A percentile compares a stretch with the other conserved stretches of the same genome.
phyloP scores from a whole-genome alignment of 108 stramenopile species.

The Ochromonas danica region DNA sequence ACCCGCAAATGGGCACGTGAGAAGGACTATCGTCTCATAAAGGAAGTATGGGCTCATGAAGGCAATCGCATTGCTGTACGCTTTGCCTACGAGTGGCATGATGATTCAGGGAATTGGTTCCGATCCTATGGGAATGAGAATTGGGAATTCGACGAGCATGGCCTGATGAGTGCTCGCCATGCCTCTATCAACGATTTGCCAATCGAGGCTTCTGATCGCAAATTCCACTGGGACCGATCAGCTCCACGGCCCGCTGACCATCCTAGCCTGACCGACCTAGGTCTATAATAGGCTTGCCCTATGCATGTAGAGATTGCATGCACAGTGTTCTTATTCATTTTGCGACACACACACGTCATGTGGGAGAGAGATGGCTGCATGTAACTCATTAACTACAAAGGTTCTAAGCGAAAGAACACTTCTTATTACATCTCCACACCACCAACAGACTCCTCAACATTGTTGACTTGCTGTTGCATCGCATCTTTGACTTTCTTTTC shows the following conservation, averaged over 20 bases:
- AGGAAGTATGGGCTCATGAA: slow-evolving; percentile 61
- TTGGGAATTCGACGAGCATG: slow-evolving; percentile 67
- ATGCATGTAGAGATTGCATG: no score
- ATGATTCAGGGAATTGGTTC: slow-evolving; percentile 57
- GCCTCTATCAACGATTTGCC: slow-evolving; percentile 67
- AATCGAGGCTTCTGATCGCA: slow-evolving; percentile 57
- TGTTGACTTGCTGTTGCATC: no score
- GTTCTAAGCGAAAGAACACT: no score
- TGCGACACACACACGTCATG: no score
- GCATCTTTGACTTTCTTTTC: no score
- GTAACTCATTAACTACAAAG: no score
- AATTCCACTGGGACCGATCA: slow-evolving; percentile 26
- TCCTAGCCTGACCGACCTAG: background rate
- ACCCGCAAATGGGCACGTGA: slow-evolving; percentile 57
- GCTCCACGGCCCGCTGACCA: background rate
- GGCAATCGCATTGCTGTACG: slow-evolving; percentile 67
- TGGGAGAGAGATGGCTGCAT: no score
- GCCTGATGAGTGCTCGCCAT: slow-evolving; percentile 60
- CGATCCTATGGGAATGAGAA: slow-evolving; percentile 69
- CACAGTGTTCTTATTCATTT: no score
- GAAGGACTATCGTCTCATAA: slow-evolving; percentile 64
- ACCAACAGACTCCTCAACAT: no score
- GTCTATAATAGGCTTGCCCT: no score
- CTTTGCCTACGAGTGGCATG: slow-evolving; percentile 66
- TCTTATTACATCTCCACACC: no score